Evolutionary conservation across 2,329 filamentous ascomycete species (phyloP).

Genomic region (Camptophora hylomeconis): DNA sequence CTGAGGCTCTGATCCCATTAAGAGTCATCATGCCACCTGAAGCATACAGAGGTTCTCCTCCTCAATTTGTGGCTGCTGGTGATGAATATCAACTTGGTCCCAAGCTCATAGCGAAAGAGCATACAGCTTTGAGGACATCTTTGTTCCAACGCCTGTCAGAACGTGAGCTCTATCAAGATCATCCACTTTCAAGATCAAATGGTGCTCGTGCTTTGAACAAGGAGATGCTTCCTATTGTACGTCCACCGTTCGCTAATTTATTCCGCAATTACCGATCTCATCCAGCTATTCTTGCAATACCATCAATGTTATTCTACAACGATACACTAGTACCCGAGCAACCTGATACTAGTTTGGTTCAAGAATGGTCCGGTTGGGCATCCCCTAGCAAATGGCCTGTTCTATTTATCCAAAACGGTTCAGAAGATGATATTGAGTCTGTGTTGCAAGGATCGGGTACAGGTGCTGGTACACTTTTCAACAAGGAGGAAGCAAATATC

Average conservation of each 20-base stretch:
- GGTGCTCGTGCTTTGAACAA: conserved; percentile 12
- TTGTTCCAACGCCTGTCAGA: conserved; percentile 30
- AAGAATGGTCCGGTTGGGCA: conserved; percentile 24
- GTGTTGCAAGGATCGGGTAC: conserved; percentile 23
- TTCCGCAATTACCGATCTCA: conserved; percentile 36
- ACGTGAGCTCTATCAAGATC: conserved; percentile 25
- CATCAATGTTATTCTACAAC: conserved; percentile 30
- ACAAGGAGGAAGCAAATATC: conserved; percentile 12
- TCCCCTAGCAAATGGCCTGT: conserved; percentile 27
- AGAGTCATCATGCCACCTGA: conserved; percentile 25
- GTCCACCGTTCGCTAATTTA: conserved; percentile 32
- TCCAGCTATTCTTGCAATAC: conserved; percentile 30
- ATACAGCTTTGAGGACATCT: conserved; percentile 23
- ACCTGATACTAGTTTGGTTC: conserved; percentile 6
- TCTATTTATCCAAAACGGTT: conserved; percentile 27
- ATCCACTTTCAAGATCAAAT: conserved; percentile 26
- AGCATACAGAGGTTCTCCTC: conserved; percentile 9
- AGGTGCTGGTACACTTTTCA: conserved; percentile 13
- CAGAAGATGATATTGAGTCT: conserved; percentile 28
- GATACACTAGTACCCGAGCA: conserved; percentile 32
- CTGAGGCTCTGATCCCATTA: conserved; percentile 28
- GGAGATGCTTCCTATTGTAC: conserved; percentile 26
- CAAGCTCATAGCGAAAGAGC: conserved; percentile 18
- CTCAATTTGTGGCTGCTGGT: conserved; percentile 33
- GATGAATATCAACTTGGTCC: conserved; percentile 34